Evolutionary conservation across 495 filamentous ascomycete genomes (phyloP), one percentile per base, ranked within the genome.

Genomic region (Xylaria curta): DNA sequence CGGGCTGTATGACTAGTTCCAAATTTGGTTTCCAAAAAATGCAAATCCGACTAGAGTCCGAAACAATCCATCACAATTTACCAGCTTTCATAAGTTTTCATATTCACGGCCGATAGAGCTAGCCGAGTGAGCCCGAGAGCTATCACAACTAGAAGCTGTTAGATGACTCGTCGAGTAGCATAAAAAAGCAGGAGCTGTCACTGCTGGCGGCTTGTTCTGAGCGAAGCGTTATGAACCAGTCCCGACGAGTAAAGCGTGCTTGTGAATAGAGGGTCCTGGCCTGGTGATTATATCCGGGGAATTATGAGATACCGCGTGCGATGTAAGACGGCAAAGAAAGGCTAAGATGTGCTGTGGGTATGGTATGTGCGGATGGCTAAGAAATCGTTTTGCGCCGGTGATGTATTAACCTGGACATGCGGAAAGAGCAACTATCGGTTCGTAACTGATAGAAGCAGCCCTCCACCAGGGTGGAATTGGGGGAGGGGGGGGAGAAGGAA

Each of bases 401-500:
- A 44, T 28, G 31, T 59, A 51, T 58, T 60, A 51, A 70, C 33
- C 46, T 56, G 60, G 47, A 56, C 40, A 70, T 56, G 31, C 47
- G 60, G 59, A 26, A 70, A 46, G 62, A 63, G 61, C 62, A 40
- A 65, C 69, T 54, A 60, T 40, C 59, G 69, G 62, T 46, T 66
- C 28, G 40, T 44, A 66, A 71, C 62, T 71, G 62, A 71, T 59
- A 66, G 62, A 64, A 66, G 61, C 62, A 64, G 47, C 59, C 68
- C 68, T 63, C 69, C 69, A 71, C 62, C 69, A 21, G 40, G 47
- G 65, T 65, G 70, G 40, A 58, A 51, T 60, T 46, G 65, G 70
- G 53, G 53, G 47, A 56, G 64, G 56, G 65, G 42, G 53, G 42
- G 28, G 53, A 53, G 63, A 81, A 81, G 40, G 77, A 80, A 72